A percentile compares a stretch with the other conserved stretches of the same genome.
Evolutionary conservation across 805 yeast species (phyloP).

Genomic region (Millerozyma miso): DNA sequence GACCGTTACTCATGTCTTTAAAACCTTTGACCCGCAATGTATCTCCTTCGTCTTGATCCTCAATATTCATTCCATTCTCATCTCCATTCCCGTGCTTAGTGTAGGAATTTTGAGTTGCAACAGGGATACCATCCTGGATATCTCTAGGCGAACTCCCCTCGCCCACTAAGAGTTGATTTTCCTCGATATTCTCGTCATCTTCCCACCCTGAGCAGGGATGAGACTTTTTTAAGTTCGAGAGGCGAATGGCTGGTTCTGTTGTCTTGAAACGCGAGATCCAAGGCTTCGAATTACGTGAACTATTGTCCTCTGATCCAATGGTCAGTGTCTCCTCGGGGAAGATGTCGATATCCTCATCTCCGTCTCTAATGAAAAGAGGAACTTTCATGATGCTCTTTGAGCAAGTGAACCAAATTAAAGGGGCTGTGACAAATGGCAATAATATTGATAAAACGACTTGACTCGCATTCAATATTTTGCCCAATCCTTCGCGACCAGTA

Average conservation of each 20-base stretch:
- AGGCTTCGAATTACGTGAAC: background rate
- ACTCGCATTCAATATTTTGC: conserved; percentile 67
- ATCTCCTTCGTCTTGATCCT: conserved; percentile 6
- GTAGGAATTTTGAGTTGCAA: background rate
- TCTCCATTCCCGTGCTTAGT: background rate
- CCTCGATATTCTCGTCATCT: conserved; percentile 21
- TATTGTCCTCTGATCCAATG: background rate
- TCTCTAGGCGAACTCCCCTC: background rate
- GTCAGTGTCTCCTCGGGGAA: conserved; percentile 10
- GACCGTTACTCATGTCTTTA: conserved; percentile 71
- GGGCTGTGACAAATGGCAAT: conserved; percentile 85
- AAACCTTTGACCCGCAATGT: conserved; percentile 28
- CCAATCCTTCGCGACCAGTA: conserved; percentile 79
- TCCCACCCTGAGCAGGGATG: conserved; percentile 44
- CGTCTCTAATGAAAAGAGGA: conserved; percentile 30
- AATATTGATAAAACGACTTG: conserved; percentile 81
- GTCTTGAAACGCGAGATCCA: conserved; percentile 21
- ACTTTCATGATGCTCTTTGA: conserved; percentile 63
- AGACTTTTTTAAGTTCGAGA: conserved; percentile 34
- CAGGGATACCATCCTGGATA: background rate
- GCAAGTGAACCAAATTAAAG: conserved; percentile 74
- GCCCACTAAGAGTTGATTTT: conserved; percentile 14
- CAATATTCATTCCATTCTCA: background rate
- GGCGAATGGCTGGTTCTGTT: conserved; percentile 37
- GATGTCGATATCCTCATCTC: conserved; percentile 23